A percentile compares a stretch with the other conserved stretches of the same genome.
phyloP scores from a whole-genome alignment of 805 yeast species.

The Pichia nanzhaoensis region DNA sequence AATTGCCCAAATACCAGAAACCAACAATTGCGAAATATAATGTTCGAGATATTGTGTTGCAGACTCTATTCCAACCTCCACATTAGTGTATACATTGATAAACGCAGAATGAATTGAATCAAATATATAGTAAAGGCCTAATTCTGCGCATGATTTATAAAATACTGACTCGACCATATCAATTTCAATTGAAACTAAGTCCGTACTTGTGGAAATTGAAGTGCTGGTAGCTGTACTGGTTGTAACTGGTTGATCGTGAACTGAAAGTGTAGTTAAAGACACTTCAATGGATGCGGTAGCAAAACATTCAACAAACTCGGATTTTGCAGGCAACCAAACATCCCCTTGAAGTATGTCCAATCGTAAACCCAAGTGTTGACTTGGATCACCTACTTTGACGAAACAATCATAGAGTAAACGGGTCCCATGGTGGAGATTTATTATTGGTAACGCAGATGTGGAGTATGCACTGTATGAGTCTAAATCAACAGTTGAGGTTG shows the following conservation, averaged over 20 bases:
- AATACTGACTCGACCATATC: not conserved
- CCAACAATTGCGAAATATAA: conserved; percentile 17
- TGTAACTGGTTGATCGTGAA: not conserved
- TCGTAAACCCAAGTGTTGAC: conserved; percentile 22
- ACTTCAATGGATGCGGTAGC: not conserved
- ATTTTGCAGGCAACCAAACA: conserved; percentile 27
- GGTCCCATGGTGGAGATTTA: conserved; percentile 4
- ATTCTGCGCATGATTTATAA: conserved; percentile 18
- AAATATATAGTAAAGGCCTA: conserved; percentile 22
- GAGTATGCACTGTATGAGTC: not conserved
- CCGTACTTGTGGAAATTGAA: not conserved
- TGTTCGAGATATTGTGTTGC: conserved; percentile 14
- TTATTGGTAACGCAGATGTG: conserved; percentile 7
- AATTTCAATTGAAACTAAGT: conserved; percentile 1
- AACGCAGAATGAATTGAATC: conserved; percentile 14
- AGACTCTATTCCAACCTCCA: conserved; percentile 9
- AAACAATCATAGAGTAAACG: conserved; percentile 19
- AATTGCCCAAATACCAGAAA: conserved; percentile 21
- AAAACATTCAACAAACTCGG: conserved; percentile 20
- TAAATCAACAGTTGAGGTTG: not conserved
- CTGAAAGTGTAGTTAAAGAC: not conserved
- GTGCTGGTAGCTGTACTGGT: not conserved
- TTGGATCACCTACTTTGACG: conserved; percentile 22
- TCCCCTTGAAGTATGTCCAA: conserved; percentile 27
- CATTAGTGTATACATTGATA: conserved; percentile 11